Conservation (phyloP, 257 asterid genomes). For the Solanum chilense region DNA sequence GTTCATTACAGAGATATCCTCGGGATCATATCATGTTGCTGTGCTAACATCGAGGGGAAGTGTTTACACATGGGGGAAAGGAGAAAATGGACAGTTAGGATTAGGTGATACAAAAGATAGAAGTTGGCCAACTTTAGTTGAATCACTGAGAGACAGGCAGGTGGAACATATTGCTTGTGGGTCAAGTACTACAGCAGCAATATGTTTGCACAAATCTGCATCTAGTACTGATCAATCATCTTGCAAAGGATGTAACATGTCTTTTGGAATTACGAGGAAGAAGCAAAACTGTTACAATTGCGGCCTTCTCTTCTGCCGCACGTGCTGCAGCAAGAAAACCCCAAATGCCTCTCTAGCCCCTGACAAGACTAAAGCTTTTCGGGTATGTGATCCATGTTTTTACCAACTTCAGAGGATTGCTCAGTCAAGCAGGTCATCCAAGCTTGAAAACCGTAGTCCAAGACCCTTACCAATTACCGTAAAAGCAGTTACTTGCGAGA, state of each 20-base stretch:
- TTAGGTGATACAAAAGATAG: constrained; percentile 34
- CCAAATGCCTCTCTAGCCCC: constrained; percentile 40
- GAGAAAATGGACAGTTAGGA: constrained; percentile 40
- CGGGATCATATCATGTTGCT: constrained; percentile 36
- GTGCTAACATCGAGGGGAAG: constrained; percentile 28
- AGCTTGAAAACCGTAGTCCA: constrained; percentile 14
- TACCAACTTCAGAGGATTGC: constrained; percentile 15
- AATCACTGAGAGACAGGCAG: constrained; percentile 26
- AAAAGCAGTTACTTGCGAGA: constrained; percentile 8
- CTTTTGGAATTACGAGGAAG: constrained; percentile 35
- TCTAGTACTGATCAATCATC: constrained; percentile 35
- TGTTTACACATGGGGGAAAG: constrained; percentile 41
- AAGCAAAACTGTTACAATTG: constrained; percentile 46
- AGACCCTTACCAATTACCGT: constrained; percentile 13
- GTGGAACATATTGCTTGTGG: constrained; percentile 36
- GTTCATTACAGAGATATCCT: constrained; percentile 23
- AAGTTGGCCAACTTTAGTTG: constrained; percentile 31
- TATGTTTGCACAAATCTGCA: constrained; percentile 38
- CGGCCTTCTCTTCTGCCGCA: constrained; percentile 31
- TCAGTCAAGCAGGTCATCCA: constrained; percentile 5
- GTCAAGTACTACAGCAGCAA: constrained; percentile 34
- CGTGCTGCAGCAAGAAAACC: constrained; percentile 33
- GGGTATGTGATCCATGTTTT: constrained; percentile 38
- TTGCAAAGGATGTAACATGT: constrained; percentile 31
- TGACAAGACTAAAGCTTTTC: constrained; percentile 19